These are phyloP conservation scores for Acorus calamus DNA, from an alignment of 106 monocot genomes.

Conservation along the genomic window DNA sequence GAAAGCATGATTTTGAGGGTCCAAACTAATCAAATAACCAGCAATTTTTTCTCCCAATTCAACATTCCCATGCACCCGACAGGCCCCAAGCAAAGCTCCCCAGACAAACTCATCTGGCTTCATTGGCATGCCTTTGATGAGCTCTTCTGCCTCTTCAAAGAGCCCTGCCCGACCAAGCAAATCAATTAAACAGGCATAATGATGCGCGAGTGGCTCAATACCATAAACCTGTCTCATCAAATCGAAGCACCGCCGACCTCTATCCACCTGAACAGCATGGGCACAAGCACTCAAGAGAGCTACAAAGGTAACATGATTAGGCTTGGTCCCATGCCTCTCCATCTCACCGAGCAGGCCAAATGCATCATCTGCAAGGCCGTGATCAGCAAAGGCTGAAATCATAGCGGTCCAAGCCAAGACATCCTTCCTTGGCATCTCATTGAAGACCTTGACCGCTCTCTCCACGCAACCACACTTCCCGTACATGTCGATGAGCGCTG, in stretches of 20 bases:
- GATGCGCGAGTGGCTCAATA: constrained; percentile 25
- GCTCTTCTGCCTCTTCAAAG: constrained; percentile 29
- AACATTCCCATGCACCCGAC: constrained; percentile 36
- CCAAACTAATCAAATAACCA: constrained; percentile 15
- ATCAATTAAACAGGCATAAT: constrained; percentile 43
- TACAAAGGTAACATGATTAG: constrained; percentile 37
- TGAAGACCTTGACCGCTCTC: constrained; percentile 26
- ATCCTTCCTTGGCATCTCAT: constrained; percentile 21
- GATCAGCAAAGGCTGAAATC: constrained; percentile 25
- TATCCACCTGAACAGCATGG: constrained; percentile 27
- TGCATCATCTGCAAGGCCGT: constrained; percentile 30
- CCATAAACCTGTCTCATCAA: constrained; percentile 18
- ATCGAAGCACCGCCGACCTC: constrained; percentile 26
- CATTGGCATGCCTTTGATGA: constrained; percentile 42
- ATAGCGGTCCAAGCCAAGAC: constrained; percentile 43
- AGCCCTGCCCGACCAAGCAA: constrained; percentile 32
- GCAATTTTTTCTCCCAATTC: constrained; percentile 28
- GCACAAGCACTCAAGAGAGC: constrained; percentile 35
- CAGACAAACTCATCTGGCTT: constrained; percentile 31
- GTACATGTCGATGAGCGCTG: constrained; percentile 43
- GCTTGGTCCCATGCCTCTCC: constrained; percentile 14
- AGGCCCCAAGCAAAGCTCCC: constrained; percentile 47
- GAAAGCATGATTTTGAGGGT: constrained; percentile 34
- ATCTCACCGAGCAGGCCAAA: constrained; percentile 22
- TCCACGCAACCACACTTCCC: constrained; percentile 40